Evolutionary conservation across 306 rosid species (phyloP).

Genomic region (Prunus campanulata): DNA sequence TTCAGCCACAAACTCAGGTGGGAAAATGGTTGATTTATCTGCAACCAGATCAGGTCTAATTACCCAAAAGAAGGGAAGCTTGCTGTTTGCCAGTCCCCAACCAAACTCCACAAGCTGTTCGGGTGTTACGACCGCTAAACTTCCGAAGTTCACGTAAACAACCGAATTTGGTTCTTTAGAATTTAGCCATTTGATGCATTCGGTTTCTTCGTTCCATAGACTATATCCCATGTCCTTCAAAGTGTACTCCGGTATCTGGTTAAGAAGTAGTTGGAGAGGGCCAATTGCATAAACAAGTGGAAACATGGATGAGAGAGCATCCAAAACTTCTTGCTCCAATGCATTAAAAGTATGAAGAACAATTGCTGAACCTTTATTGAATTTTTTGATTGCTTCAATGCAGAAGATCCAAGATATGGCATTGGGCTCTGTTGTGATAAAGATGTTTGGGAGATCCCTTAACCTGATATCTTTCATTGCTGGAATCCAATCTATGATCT

Average conservation of each 20-base stretch:
- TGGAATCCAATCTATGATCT: slow-evolving; percentile 18
- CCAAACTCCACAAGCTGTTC: slow-evolving; percentile 8
- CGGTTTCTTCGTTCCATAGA: slow-evolving; percentile 14
- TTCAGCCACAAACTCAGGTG: not conserved
- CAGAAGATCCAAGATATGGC: not conserved
- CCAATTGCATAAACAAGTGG: slow-evolving; percentile 4
- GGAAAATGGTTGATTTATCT: not conserved
- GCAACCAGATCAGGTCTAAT: slow-evolving; percentile 12
- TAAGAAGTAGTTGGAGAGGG: slow-evolving; percentile 3
- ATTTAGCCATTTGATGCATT: slow-evolving; percentile 19
- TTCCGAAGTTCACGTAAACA: slow-evolving; percentile 19
- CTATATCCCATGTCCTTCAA: not conserved
- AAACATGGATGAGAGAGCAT: slow-evolving; percentile 4
- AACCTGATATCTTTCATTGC: not conserved
- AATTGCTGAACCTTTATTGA: not conserved
- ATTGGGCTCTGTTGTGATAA: not conserved
- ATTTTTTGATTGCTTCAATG: not conserved
- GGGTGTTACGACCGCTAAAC: not conserved
- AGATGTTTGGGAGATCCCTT: not conserved
- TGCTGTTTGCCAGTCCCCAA: slow-evolving; percentile 19
- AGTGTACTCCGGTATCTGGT: not conserved
- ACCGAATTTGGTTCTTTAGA: slow-evolving; percentile 9
- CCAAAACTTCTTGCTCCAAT: slow-evolving; percentile 13
- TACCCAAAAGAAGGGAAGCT: slow-evolving; percentile 12
- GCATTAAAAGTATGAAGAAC: slow-evolving; percentile 14